A percentile compares a stretch with the other conserved stretches of the same genome.
Conservation (phyloP, 2,329 filamentous ascomycete species). For the Microcyclosporella mali region DNA sequence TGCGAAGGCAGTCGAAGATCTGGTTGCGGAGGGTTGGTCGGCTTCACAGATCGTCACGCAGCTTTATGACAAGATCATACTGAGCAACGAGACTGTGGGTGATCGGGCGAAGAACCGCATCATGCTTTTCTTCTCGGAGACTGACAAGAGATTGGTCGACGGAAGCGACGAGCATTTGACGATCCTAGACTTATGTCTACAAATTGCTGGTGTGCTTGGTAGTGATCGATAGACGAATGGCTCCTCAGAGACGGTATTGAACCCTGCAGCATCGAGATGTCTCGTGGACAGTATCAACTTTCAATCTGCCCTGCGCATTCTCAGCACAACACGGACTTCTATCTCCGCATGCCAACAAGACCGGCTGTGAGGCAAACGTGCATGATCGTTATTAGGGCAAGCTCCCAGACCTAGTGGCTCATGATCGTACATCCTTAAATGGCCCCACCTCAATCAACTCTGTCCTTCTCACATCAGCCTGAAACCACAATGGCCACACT, state of each 20-base stretch:
- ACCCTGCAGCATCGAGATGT: neutral
- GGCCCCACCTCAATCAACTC: no score
- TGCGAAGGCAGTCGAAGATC: slow-evolving; percentile 73
- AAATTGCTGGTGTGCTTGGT: slow-evolving; percentile 46
- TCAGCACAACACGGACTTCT: no score
- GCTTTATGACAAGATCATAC: slow-evolving; percentile 73
- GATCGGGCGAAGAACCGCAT: slow-evolving; percentile 89
- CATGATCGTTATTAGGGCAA: no score
- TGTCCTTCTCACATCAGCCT: no score
- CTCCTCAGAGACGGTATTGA: neutral
- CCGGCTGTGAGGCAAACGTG: no score
- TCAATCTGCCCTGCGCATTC: no score
- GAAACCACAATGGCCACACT: no score
- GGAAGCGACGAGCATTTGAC: slow-evolving; percentile 92
- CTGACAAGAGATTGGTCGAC: slow-evolving; percentile 90
- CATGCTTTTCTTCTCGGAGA: slow-evolving; percentile 80
- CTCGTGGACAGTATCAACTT: neutral
- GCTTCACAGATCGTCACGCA: slow-evolving; percentile 80
- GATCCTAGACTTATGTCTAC: slow-evolving; percentile 75
- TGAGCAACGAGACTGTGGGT: slow-evolving; percentile 72
- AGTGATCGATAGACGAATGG: slow-evolving; percentile 8
- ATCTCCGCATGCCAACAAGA: no score
- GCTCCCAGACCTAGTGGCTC: no score
- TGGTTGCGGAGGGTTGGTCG: slow-evolving; percentile 96
- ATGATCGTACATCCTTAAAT: no score